These are phyloP conservation scores for Metschnikowia baotianmanensis DNA, from an alignment of 805 yeast species.

Conservation along the genomic window DNA sequence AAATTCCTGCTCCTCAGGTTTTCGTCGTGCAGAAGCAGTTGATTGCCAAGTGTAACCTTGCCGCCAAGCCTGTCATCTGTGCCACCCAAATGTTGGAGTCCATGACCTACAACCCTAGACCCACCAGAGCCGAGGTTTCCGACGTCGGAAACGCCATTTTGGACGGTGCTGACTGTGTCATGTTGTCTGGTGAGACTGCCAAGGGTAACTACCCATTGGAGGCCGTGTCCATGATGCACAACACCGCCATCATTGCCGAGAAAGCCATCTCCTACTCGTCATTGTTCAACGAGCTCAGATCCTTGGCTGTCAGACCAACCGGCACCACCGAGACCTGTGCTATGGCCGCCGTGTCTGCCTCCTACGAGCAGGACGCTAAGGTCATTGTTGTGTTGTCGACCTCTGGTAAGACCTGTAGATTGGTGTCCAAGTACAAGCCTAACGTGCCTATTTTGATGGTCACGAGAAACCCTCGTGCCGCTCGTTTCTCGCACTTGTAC, in stretches of 20 bases:
- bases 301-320: conserved; percentile 82
- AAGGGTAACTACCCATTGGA: conserved; percentile 98
- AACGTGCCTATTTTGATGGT: conserved; percentile 96
- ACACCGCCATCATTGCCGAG: conserved; percentile 94
- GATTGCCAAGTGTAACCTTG: conserved; percentile 98
- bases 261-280: conserved; percentile 89
- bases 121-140: conserved; percentile 99
- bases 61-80: conserved; percentile 99
- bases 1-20: conserved; percentile 98
- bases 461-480: conserved; percentile 90
- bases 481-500: conserved; percentile 93
- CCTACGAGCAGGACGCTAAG: conserved; percentile 94
- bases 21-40: conserved; percentile 98
- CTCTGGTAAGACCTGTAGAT: conserved; percentile 92
- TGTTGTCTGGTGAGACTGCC: conserved; percentile 99
- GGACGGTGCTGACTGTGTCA: conserved; percentile 99
- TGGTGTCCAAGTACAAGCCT: conserved; percentile 97
- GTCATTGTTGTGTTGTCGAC: conserved; percentile 96
- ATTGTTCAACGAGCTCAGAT: conserved; percentile 83
- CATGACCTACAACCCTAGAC: conserved; percentile 99
- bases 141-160: conserved; percentile 99
- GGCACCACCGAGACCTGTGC: conserved; percentile 96
- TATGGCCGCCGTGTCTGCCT: conserved; percentile 93
- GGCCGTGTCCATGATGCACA: conserved; percentile 99
- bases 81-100: conserved; percentile 99